Percentiles rank a stretch among this genome's conserved stretches.
phyloP scores from a whole-genome alignment of 2,329 filamentous ascomycete species.

The Penicillium occitanis region DNA sequence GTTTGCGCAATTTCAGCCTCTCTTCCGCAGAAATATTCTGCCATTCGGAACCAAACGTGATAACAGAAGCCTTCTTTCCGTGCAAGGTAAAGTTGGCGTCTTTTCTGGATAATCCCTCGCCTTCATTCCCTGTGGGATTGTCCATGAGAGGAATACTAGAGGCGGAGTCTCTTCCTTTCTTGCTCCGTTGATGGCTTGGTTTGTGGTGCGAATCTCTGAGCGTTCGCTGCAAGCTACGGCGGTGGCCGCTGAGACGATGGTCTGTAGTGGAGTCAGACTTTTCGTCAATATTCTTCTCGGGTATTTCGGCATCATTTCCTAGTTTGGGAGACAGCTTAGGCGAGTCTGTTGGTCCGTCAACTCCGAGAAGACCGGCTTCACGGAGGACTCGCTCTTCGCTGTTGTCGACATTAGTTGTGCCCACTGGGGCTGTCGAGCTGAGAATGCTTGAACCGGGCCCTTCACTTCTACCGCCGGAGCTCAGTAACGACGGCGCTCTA shows the following conservation, averaged over 20 bases:
- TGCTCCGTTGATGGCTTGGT: slow-evolving; percentile 67
- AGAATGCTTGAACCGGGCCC: slow-evolving; percentile 36
- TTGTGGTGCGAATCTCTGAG: slow-evolving; percentile 75
- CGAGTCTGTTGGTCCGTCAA: slow-evolving; percentile 46
- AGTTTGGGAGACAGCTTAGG: slow-evolving; percentile 39
- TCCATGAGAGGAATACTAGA: slow-evolving; percentile 60
- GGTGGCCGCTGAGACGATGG: slow-evolving; percentile 62
- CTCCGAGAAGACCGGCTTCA: slow-evolving; percentile 64
- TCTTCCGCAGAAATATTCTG: slow-evolving; percentile 74
- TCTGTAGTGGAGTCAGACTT: slow-evolving; percentile 43
- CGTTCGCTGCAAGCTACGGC: slow-evolving; percentile 85
- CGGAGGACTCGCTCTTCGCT: slow-evolving; percentile 67
- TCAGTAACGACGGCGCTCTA: slow-evolving; percentile 42
- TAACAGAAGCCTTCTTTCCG: slow-evolving; percentile 95
- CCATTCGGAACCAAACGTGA: slow-evolving; percentile 93
- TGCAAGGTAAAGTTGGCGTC: slow-evolving; percentile 93
- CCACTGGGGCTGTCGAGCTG: slow-evolving; percentile 39
- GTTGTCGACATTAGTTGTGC: slow-evolving; percentile 55
- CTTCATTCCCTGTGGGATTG: slow-evolving; percentile 48
- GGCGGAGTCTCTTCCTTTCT: slow-evolving; percentile 72
- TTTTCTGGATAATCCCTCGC: slow-evolving; percentile 71
- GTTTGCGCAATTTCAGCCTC: slow-evolving; percentile 63
- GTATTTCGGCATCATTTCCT: slow-evolving; percentile 41
- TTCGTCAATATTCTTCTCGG: slow-evolving; percentile 44
- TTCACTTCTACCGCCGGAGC: slow-evolving; percentile 38